Evolutionary conservation across 2,329 filamentous ascomycete genomes (phyloP).

Genomic region (Cladosporium sp.): DNA sequence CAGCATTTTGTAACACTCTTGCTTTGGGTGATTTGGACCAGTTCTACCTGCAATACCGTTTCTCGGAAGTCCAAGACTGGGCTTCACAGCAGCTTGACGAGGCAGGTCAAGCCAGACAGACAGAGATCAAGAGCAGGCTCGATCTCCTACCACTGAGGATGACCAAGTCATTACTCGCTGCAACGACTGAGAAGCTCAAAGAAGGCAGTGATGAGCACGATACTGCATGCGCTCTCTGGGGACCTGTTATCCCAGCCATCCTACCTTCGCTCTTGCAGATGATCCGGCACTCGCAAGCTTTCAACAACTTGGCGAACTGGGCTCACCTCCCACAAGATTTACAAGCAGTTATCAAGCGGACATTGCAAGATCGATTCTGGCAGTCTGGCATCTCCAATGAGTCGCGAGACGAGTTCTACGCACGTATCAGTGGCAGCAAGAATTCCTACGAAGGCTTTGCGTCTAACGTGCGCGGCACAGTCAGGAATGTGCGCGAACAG

Average conservation of each 20-base stretch:
- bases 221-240: conserved; percentile 79
- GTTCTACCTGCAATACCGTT: conserved; percentile 72
- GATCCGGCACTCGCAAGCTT: conserved; percentile 84
- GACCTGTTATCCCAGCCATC: conserved; percentile 75
- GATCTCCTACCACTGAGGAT: conserved; percentile 75
- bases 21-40: conserved; percentile 77
- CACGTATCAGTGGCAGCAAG: conserved; percentile 84
- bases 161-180: conserved; percentile 89
- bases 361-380: conserved; percentile 95
- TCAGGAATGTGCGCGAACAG: conserved; percentile 86
- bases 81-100: conserved; percentile 71
- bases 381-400: conserved; percentile 95
- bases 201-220: conserved; percentile 71
- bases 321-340: conserved; percentile 71
- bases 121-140: conserved; percentile 72
- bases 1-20: conserved; percentile 75
- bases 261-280: conserved; percentile 85
- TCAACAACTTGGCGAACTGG: conserved; percentile 87
- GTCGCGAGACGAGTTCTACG: conserved; percentile 95
- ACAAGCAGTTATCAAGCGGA: conserved; percentile 72
- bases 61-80: conserved; percentile 81
- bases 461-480: conserved; percentile 84
- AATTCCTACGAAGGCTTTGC: conserved; percentile 89
- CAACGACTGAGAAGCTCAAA: conserved; percentile 85
- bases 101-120: conserved; percentile 77